Evolutionary conservation across 2,329 filamentous ascomycete species (phyloP), one percentile per base, ranked within the genome.

Genomic region (Penicillium sp.): DNA sequence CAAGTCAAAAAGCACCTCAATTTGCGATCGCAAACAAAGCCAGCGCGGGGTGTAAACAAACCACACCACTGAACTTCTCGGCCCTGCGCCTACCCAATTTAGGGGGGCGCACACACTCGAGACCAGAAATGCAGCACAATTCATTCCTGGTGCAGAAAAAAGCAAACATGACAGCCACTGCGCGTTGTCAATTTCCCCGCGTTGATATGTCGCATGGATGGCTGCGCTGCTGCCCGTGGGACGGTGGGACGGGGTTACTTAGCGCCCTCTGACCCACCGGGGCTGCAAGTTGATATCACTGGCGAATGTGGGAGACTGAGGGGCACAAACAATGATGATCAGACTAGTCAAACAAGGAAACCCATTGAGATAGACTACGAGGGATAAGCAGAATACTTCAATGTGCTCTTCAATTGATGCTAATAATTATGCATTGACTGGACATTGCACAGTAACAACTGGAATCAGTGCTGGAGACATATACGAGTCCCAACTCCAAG

Each of bases 231-330:
- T 30, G 28, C 28, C 28, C 28, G 28, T 30, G 28, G 28, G 28
- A 30, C 22, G 24, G 3, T 30, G n/a, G 40, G n/a, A 15, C 30
- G 19, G 12, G 12, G 30, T 22, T 56, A 38, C 24, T 53, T 53
- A 45, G 47, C 47, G 56, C 37, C 37, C 40, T 28, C 45, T 24
- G 30, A 42, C 47, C 56, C 49, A 53, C 49, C 13, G 22, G 22
- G 35, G 33, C 50, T 49, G 44, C 42, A 49, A 35, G n/a, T 45
- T 42, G 26, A 42, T 44, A 42, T 44, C 26, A 13, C 53, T 12
- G 17, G 24, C 24, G 35, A 22, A 17, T 42, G 15, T 7, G 26
- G 6, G 24, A 26, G 9, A 17, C 47, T 19, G 26, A 50, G 26
- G 30, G 30, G 30, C 49, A 33, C n/a, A 33, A 50, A 33, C 26